Conservation (phyloP, 2,329 filamentous ascomycete species). For the Parafenestella ontariensis region DNA sequence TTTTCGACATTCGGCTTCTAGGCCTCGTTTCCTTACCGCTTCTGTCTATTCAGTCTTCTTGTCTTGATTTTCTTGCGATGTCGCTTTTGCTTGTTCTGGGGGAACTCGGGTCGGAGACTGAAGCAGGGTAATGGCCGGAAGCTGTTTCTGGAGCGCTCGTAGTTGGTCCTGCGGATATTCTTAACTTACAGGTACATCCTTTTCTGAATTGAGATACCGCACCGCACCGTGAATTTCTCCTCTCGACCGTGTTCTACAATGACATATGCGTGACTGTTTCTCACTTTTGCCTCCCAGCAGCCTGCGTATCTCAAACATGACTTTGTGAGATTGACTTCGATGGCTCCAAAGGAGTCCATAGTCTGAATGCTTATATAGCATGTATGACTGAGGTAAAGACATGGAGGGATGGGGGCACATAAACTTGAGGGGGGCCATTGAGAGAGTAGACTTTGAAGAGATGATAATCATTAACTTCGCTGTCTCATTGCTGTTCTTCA, state of each 20-base stretch:
- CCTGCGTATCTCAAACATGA: too few relatives aligned
- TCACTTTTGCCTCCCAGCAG: too few relatives aligned
- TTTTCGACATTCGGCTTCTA: conserved; percentile 4
- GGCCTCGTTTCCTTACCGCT: neutral
- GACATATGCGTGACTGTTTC: too few relatives aligned
- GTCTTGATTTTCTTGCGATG: neutral
- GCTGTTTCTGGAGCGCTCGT: conserved; percentile 1
- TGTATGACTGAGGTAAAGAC: too few relatives aligned
- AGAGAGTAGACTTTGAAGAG: neutral
- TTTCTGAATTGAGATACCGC: neutral
- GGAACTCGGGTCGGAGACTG: conserved; percentile 2
- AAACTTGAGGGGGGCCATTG: too few relatives aligned
- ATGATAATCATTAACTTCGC: neutral
- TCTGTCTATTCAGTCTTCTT: neutral
- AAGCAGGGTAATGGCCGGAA: conserved; percentile 15
- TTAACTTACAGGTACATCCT: conserved; percentile 11
- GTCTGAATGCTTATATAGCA: too few relatives aligned
- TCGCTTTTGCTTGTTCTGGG: conserved; percentile 1
- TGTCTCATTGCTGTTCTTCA: conserved; percentile 1
- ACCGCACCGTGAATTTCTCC: neutral
- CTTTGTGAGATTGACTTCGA: too few relatives aligned
- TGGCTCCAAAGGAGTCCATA: too few relatives aligned
- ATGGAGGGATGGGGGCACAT: too few relatives aligned
- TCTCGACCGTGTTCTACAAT: neutral
- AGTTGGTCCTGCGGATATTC: conserved; percentile 4